A percentile compares a stretch with the other conserved stretches of the same genome.
Evolutionary conservation across 2,329 filamentous ascomycete species (phyloP).

Genomic region (Biscogniauxia marginata): DNA sequence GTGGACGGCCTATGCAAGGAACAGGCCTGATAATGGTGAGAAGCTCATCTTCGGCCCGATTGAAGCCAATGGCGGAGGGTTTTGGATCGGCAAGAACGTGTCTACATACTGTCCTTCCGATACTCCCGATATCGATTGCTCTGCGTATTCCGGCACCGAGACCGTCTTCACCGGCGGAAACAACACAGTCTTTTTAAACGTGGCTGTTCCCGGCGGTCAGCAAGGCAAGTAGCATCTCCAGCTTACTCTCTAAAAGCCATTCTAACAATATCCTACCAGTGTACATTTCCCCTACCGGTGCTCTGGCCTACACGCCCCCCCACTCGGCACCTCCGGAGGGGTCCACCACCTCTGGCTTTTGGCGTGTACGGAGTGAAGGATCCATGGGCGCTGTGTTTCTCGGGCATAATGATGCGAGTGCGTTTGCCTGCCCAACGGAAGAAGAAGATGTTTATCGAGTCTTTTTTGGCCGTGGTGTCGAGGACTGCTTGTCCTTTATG

Average conservation of each 20-base stretch:
- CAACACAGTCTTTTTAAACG: constrained; percentile 8
- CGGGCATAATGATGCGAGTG: background rate
- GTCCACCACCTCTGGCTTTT: constrained; percentile 9
- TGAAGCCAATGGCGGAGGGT: constrained; percentile 16
- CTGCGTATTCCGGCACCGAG: constrained; percentile 7
- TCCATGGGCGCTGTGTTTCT: constrained; percentile 10
- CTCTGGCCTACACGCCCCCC: constrained; percentile 13
- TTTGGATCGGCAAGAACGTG: constrained; percentile 12
- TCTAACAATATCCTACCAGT: constrained; percentile 1
- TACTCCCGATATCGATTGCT: constrained; percentile 12
- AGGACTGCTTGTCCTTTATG: background rate
- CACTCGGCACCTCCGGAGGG: constrained; percentile 13
- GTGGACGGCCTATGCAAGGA: background rate
- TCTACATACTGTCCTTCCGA: constrained; percentile 12
- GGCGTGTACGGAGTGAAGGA: constrained; percentile 6
- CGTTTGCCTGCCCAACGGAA: background rate
- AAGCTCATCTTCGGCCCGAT: constrained; percentile 5
- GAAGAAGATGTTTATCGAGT: background rate
- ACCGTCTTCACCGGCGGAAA: constrained; percentile 17
- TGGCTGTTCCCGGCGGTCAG: constrained; percentile 14
- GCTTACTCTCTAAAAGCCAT: background rate
- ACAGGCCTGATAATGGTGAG: background rate
- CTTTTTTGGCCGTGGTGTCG: background rate
- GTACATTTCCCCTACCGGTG: constrained; percentile 11
- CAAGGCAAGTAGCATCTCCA: constrained; percentile 8